Evolutionary conservation across 768 basidiomycete genomes (phyloP).

Genomic region (Suillus bovinus): DNA sequence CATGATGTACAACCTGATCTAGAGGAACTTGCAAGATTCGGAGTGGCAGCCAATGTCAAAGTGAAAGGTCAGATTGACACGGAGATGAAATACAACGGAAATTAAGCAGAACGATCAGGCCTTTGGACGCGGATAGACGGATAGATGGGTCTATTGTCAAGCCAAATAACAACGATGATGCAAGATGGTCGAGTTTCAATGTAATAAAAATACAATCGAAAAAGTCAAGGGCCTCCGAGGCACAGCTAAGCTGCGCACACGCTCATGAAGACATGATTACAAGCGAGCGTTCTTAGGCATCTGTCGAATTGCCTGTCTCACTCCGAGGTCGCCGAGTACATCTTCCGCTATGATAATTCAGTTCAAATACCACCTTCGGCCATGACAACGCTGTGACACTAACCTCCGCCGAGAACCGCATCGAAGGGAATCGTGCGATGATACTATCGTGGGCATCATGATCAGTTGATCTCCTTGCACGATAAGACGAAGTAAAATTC

Average conservation of each 20-base stretch:
- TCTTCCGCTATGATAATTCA: constrained; percentile 44
- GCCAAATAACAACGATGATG: neutral
- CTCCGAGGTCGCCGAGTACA: constrained; percentile 59
- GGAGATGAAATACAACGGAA: constrained; percentile 3
- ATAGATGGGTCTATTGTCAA: neutral
- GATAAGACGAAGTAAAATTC: constrained; percentile 31
- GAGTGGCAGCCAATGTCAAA: neutral
- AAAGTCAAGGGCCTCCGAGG: constrained; percentile 1
- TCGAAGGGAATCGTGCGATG: constrained; percentile 28
- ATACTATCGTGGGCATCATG: constrained; percentile 19
- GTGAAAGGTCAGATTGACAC: neutral
- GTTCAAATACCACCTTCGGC: constrained; percentile 1
- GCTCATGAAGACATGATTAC: constrained; percentile 21
- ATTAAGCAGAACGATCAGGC: neutral
- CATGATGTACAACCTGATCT: neutral
- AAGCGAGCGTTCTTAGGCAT: constrained; percentile 55
- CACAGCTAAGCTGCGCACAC: neutral
- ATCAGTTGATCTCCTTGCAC: constrained; percentile 4
- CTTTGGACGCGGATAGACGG: neutral
- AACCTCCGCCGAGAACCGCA: constrained; percentile 27
- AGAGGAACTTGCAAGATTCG: neutral
- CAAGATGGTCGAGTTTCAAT: neutral
- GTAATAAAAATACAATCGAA: constrained; percentile 6
- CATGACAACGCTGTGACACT: neutral
- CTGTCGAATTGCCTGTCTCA: constrained; percentile 54